A percentile compares a stretch with the other conserved stretches of the same genome.
These are phyloP conservation scores for Ganoderma sp. DNA, from an alignment of 1,284 basidiomycete species.

Conservation along the genomic window DNA sequence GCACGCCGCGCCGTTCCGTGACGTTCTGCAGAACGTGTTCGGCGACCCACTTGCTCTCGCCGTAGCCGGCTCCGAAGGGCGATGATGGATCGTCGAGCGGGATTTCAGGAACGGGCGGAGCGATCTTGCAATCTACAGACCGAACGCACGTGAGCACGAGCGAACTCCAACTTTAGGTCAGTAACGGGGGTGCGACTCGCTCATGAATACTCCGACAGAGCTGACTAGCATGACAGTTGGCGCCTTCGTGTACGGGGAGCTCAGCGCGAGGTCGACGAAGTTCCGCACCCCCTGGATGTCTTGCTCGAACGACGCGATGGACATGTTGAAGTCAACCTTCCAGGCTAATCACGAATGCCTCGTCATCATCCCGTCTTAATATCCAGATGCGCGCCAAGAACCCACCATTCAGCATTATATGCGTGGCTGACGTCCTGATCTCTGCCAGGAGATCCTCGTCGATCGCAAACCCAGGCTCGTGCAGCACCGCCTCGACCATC, in stretches of 20 bases:
- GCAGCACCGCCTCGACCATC: constrained; percentile 44
- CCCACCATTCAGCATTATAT: constrained; percentile 44
- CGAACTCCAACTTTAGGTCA: too few species aligned
- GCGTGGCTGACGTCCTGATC: constrained; percentile 29
- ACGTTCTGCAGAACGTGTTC: constrained; percentile 41
- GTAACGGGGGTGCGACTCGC: constrained; percentile 17
- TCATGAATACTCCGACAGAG: constrained; percentile 40
- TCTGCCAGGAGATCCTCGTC: constrained; percentile 35
- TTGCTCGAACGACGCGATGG: constrained; percentile 33
- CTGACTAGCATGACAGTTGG: constrained; percentile 42
- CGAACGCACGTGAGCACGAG: not conserved
- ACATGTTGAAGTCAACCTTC: constrained; percentile 46
- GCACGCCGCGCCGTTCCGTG: constrained; percentile 34
- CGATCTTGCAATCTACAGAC: constrained; percentile 23
- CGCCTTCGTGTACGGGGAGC: constrained; percentile 30
- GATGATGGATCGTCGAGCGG: constrained; percentile 32
- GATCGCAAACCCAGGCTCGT: constrained; percentile 41
- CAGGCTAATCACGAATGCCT: constrained; percentile 36
- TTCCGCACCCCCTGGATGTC: constrained; percentile 32
- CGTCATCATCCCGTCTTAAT: not conserved
- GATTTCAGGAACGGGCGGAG: constrained; percentile 24
- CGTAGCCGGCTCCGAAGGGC: constrained; percentile 46
- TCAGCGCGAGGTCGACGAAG: constrained; percentile 38
- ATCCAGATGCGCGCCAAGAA: not conserved
- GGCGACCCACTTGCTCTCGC: constrained; percentile 49